phyloP scores from a whole-genome alignment of 163 green algal genomes.

The Smithsoniella earleae region DNA sequence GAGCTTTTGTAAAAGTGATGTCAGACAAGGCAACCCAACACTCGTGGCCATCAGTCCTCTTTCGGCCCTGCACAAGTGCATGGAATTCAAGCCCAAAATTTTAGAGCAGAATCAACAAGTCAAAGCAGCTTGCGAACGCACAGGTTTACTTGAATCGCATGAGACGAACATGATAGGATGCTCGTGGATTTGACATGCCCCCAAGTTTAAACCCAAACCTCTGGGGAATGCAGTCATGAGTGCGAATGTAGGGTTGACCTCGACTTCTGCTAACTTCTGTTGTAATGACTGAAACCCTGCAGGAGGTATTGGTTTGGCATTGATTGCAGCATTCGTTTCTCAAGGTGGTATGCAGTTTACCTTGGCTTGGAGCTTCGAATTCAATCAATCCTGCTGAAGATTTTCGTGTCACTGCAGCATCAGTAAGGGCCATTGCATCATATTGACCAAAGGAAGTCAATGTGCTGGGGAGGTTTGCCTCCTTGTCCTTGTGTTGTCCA shows the following conservation, averaged over 20 bases:
- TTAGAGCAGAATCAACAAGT: no score
- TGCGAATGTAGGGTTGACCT: constrained; percentile 1
- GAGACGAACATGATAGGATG: neutral
- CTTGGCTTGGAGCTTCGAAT: neutral
- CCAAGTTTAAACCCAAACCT: neutral
- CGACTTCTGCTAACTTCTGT: neutral
- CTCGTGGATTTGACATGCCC: neutral
- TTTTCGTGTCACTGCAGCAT: neutral
- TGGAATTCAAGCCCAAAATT: no score
- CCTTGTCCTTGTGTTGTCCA: neutral
- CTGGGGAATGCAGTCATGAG: neutral
- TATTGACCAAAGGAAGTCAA: neutral
- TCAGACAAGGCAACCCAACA: neutral
- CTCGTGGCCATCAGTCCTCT: neutral
- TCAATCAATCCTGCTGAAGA: neutral
- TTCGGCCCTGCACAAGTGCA: neutral
- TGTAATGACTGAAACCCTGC: neutral
- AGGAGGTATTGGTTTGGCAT: no score
- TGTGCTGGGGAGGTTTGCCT: no score
- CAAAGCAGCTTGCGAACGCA: neutral
- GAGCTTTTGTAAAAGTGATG: neutral
- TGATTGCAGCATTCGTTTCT: no score
- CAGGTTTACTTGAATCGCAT: constrained; percentile 1
- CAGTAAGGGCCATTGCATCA: neutral
- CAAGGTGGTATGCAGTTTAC: no score